Evolutionary conservation across 352 stramenopile genomes (phyloP).

Genomic region (Globisporangium yorkense): DNA sequence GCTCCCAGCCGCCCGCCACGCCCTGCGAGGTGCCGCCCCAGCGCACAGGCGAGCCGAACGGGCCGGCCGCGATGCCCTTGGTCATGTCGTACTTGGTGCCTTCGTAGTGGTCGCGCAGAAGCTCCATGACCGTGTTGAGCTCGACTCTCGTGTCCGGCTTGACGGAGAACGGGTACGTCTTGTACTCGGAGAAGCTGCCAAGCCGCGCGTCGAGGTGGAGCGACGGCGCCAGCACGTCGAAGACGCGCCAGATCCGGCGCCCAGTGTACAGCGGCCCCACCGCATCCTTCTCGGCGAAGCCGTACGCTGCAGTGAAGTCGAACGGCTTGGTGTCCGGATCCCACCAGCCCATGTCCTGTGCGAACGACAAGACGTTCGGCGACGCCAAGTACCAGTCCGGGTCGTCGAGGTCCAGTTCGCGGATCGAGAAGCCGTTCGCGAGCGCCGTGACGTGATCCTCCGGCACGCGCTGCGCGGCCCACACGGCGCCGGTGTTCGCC

Average conservation of each 20-base stretch:
- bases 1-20: slow-evolving; percentile 61
- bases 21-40: slow-evolving; percentile 47
- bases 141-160: slow-evolving; percentile 41
- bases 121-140: slow-evolving; percentile 57
- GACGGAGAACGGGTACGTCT: slow-evolving; percentile 88
- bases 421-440: slow-evolving; percentile 93
- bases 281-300: slow-evolving; percentile 49
- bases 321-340: slow-evolving; percentile 38
- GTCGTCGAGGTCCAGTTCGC: slow-evolving; percentile 75
- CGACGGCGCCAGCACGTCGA: slow-evolving; percentile 73
- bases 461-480: slow-evolving; percentile 90
- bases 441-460: slow-evolving; percentile 88
- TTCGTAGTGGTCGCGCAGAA: slow-evolving; percentile 85
- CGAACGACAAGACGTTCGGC: slow-evolving; percentile 79
- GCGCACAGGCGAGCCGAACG: slow-evolving; percentile 83
- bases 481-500: slow-evolving; percentile 85
- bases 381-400: slow-evolving; percentile 86
- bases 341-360: slow-evolving; percentile 84
- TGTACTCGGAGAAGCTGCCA: slow-evolving; percentile 59
- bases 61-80: slow-evolving; percentile 63
- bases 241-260: slow-evolving; percentile 88
- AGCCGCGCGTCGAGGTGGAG: slow-evolving; percentile 60
- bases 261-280: slow-evolving; percentile 67
- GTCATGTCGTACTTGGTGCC: slow-evolving; percentile 75
- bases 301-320: slow-evolving; percentile 71